These are phyloP conservation scores for Peterozyma toletana DNA, from an alignment of 805 yeast species.

Conservation along the genomic window DNA sequence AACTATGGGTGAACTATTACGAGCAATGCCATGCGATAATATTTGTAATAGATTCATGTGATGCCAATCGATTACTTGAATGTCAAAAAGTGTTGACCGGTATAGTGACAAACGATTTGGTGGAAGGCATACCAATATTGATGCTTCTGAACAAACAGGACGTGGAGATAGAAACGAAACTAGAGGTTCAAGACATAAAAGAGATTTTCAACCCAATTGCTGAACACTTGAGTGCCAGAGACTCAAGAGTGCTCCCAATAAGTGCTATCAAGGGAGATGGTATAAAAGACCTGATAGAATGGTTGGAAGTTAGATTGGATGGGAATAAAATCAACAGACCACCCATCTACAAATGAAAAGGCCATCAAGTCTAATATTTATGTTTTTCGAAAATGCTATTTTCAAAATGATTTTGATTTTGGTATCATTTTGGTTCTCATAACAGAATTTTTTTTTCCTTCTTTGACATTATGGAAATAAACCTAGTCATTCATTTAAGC, in stretches of 20 bases:
- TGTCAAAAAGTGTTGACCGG: slow-evolving; percentile 59
- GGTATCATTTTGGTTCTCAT: too few species aligned
- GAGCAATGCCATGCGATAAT: slow-evolving; percentile 84
- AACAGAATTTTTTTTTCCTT: too few species aligned
- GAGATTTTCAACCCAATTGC: slow-evolving; percentile 79
- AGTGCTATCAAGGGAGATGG: slow-evolving; percentile 84
- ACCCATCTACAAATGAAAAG: slow-evolving; percentile 38
- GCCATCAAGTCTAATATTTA: too few species aligned
- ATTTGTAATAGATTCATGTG: slow-evolving; percentile 89
- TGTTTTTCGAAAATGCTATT: too few species aligned
- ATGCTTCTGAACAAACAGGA: slow-evolving; percentile 98
- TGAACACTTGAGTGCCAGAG: slow-evolving; percentile 82
- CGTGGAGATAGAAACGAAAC: slow-evolving; percentile 34
- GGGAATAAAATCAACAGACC: slow-evolving; percentile 57
- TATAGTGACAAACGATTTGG: slow-evolving; percentile 52
- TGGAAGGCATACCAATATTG: slow-evolving; percentile 78
- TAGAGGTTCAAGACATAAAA: slow-evolving; percentile 76
- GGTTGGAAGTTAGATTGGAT: slow-evolving; percentile 71
- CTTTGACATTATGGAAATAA: too few species aligned
- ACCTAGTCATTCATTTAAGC: too few species aligned
- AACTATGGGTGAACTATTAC: slow-evolving; percentile 85
- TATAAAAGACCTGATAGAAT: slow-evolving; percentile 77
- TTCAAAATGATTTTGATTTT: too few species aligned
- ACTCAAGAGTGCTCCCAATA: slow-evolving; percentile 82
- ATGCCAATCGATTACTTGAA: slow-evolving; percentile 73